These are phyloP conservation scores for Ceratocystis huliohia DNA, from an alignment of 2,329 filamentous ascomycete species.

Conservation along the genomic window DNA sequence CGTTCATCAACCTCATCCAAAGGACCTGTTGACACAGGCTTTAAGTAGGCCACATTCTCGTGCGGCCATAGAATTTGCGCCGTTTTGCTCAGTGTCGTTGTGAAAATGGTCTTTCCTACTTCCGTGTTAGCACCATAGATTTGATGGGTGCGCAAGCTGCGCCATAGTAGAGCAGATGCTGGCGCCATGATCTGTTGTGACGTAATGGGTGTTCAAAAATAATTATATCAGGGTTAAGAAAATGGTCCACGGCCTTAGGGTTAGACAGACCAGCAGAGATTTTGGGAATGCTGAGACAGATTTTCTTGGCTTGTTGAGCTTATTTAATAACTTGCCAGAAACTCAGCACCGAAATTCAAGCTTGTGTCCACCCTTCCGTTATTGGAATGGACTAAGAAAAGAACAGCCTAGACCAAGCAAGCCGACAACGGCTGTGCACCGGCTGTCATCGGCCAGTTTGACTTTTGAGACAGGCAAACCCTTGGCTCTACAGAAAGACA, in stretches of 20 bases:
- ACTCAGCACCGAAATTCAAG: neutral
- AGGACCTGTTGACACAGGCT: slow-evolving; percentile 70
- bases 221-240: neutral
- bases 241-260: neutral
- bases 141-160: slow-evolving; percentile 56
- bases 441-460: neutral
- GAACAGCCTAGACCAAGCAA: neutral
- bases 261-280: neutral
- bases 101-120: slow-evolving; percentile 73
- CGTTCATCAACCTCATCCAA: slow-evolving; percentile 55
- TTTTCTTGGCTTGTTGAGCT: neutral
- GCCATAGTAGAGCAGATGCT: slow-evolving; percentile 51
- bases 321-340: neutral
- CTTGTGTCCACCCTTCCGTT: neutral
- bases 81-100: slow-evolving; percentile 57
- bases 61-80: slow-evolving; percentile 35
- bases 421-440: neutral
- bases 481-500: neutral
- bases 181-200: slow-evolving; percentile 30
- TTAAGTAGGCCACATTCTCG: slow-evolving; percentile 52
- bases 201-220: neutral
- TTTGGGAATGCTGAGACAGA: neutral
- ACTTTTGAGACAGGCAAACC: neutral
- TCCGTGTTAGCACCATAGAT: slow-evolving; percentile 75
- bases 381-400: neutral